Conservation (phyloP, 768 basidiomycete genomes). For the Auriscalpium microsporum region DNA sequence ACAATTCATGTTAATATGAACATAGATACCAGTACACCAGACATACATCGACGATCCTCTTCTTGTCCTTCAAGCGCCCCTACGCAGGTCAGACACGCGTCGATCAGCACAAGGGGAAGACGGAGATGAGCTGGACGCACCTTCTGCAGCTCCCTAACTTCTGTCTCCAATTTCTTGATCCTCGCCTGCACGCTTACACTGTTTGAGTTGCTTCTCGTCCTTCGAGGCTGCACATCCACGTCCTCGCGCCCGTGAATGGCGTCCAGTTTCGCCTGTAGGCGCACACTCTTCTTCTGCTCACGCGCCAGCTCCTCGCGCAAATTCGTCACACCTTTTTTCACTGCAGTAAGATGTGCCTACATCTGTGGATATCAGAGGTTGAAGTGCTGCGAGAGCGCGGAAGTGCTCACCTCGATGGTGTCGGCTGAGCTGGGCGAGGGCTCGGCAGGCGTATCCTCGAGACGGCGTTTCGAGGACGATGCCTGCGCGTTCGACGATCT, state of each 20-base stretch:
- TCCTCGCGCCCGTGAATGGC: slow-evolving; percentile 13
- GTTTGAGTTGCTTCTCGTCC: neutral
- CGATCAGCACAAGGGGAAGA: neutral
- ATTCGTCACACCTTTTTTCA: slow-evolving; percentile 4
- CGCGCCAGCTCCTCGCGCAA: slow-evolving; percentile 9
- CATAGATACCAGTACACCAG: slow-evolving; percentile 1
- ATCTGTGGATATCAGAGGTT: neutral
- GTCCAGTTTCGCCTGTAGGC: slow-evolving; percentile 13
- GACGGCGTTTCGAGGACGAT: slow-evolving; percentile 1
- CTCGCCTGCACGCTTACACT: neutral
- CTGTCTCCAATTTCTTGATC: neutral
- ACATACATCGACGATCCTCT: slow-evolving; percentile 2
- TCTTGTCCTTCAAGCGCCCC: neutral
- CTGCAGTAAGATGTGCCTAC: slow-evolving; percentile 4
- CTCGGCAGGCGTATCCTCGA: neutral
- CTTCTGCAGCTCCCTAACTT: slow-evolving; percentile 2
- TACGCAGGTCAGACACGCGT: neutral
- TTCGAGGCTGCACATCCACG: slow-evolving; percentile 15
- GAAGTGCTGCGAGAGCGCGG: neutral
- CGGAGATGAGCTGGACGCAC: neutral
- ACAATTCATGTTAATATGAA: neutral
- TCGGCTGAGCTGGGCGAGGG: neutral
- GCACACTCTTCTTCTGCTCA: slow-evolving; percentile 13
- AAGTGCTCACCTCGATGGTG: neutral
- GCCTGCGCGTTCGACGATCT: neutral